Percentiles rank a stretch among this genome's conserved stretches.
Evolutionary conservation across 129 eudicot genomes (phyloP).

Genomic region (Saussurea involucrata): DNA sequence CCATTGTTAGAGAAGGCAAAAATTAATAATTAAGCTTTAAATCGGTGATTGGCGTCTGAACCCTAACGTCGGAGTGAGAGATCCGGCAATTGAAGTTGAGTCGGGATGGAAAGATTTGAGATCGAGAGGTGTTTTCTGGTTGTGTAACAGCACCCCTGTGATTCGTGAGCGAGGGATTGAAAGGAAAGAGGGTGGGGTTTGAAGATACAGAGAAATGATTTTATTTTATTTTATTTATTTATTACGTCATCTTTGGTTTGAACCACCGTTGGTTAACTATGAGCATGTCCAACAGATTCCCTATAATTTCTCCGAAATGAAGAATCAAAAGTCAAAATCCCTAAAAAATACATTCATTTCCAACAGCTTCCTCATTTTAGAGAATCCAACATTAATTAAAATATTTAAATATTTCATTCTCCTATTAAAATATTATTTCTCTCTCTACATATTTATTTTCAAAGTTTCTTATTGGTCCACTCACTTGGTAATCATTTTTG

Average conservation of each 20-base stretch:
- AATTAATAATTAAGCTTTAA: conserved; percentile 13
- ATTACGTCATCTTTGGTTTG: not conserved
- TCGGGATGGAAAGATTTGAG: conserved; percentile 23
- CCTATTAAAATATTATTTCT: too few relatives aligned
- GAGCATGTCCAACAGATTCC: too few relatives aligned
- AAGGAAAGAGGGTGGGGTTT: conserved; percentile 16
- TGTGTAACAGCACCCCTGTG: conserved; percentile 11
- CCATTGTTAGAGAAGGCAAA: conserved; percentile 32
- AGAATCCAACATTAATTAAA: too few relatives aligned
- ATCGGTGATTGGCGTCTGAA: conserved; percentile 15
- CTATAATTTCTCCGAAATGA: too few relatives aligned
- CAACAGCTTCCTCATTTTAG: too few relatives aligned
- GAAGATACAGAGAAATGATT: conserved; percentile 18
- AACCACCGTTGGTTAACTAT: too few relatives aligned
- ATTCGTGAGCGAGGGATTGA: conserved; percentile 15
- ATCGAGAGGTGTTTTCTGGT: conserved; percentile 6
- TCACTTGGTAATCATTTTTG: too few relatives aligned
- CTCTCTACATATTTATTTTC: too few relatives aligned
- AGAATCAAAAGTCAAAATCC: too few relatives aligned
- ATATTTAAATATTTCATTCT: too few relatives aligned
- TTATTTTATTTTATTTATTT: not conserved
- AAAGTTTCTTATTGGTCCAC: too few relatives aligned
- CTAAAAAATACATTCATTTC: too few relatives aligned
- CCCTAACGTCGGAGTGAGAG: conserved; percentile 39
- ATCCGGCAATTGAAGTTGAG: conserved; percentile 14